Evolutionary conservation across 1,284 basidiomycete genomes (phyloP).

Genomic region (Pascua sp.): DNA sequence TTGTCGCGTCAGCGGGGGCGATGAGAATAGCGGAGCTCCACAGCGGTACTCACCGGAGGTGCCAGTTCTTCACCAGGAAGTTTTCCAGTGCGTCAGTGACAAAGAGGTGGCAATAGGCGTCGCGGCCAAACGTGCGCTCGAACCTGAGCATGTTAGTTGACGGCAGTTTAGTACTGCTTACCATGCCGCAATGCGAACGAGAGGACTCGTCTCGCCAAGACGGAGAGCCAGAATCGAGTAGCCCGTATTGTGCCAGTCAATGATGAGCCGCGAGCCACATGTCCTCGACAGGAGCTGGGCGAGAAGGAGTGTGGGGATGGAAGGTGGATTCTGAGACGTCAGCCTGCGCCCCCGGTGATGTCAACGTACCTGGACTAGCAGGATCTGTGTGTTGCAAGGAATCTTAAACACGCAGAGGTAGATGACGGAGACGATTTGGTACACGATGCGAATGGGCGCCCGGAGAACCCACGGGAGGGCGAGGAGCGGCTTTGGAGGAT

Average conservation of each 20-base stretch:
- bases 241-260: constrained; percentile 99
- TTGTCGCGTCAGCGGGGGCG: constrained; percentile 42
- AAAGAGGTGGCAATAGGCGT: constrained; percentile 86
- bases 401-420: constrained; percentile 58
- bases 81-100: constrained; percentile 86
- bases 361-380: constrained; percentile 76
- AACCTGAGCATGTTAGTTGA: constrained; percentile 57
- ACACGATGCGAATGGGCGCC: constrained; percentile 75
- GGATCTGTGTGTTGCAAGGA: constrained; percentile 70
- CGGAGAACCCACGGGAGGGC: constrained; percentile 62
- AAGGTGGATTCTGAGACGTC: constrained; percentile 78
- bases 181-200: constrained; percentile 73
- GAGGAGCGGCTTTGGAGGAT: constrained; percentile 64
- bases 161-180: constrained; percentile 40
- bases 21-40: constrained; percentile 3
- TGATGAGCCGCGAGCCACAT: constrained; percentile 77
- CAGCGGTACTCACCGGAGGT: constrained; percentile 60
- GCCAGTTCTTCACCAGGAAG: constrained; percentile 68
- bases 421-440: constrained; percentile 66
- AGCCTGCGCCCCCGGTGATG: not conserved
- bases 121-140: constrained; percentile 70
- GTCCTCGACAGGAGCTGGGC: constrained; percentile 70
- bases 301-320: constrained; percentile 85
- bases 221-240: constrained; percentile 87
- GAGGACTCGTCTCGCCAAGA: constrained; percentile 62